Evolutionary conservation across 768 basidiomycete species (phyloP).

Genomic region (Boletus sensibilis): DNA sequence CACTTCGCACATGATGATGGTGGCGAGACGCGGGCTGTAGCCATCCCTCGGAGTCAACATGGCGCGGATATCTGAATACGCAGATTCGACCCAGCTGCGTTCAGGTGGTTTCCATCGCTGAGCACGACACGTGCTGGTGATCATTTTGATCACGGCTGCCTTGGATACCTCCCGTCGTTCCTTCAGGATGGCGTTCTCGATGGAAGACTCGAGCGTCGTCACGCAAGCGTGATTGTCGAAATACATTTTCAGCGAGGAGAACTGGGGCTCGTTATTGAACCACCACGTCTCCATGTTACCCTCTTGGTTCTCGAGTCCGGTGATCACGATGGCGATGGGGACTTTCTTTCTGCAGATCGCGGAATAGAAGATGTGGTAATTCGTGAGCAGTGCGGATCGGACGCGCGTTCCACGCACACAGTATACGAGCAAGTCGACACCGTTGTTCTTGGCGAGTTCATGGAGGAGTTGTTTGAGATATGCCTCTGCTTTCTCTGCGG

Average conservation of each 20-base stretch:
- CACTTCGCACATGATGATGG: slow-evolving; percentile 27
- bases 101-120: slow-evolving; percentile 30
- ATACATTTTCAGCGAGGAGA: slow-evolving; percentile 25
- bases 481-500: slow-evolving; percentile 31
- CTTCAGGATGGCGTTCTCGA: slow-evolving; percentile 9
- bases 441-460: slow-evolving; percentile 33
- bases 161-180: slow-evolving; percentile 28
- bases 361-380: slow-evolving; percentile 41
- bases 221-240: slow-evolving; percentile 35
- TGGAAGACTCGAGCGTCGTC: slow-evolving; percentile 26
- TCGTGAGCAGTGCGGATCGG: slow-evolving; percentile 33
- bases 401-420: slow-evolving; percentile 41
- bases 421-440: slow-evolving; percentile 42
- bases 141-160: slow-evolving; percentile 19
- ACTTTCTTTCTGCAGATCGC: slow-evolving; percentile 41
- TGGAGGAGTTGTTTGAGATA: slow-evolving; percentile 37
- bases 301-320: slow-evolving; percentile 41
- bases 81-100: slow-evolving; percentile 28
- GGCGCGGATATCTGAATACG: slow-evolving; percentile 26
- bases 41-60: slow-evolving; percentile 18
- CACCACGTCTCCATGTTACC: slow-evolving; percentile 36
- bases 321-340: slow-evolving; percentile 41
- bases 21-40: slow-evolving; percentile 7
- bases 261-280: slow-evolving; percentile 24
- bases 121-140: slow-evolving; percentile 18